Evolutionary conservation across 148 eudicot species (phyloP).

Genomic region (Heliamphora exappendiculata): DNA sequence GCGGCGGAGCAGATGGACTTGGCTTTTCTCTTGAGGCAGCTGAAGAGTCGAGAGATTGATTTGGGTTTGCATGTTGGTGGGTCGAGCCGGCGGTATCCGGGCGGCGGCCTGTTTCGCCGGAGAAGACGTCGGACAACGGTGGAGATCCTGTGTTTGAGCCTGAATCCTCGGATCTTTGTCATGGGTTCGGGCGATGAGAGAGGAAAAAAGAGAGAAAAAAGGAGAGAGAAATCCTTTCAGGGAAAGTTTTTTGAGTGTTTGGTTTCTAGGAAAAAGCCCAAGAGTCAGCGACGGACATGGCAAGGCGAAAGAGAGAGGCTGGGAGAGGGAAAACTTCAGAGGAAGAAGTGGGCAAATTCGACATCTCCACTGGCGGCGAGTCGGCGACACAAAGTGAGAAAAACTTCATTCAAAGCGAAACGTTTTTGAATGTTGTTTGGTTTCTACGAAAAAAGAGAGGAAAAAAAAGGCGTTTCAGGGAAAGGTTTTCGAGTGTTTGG

Average conservation of each 20-base stretch:
- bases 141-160: constrained; percentile 31
- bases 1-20: constrained; percentile 26
- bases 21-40: constrained; percentile 28
- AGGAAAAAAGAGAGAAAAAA: constrained; percentile 10
- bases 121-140: constrained; percentile 25
- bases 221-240: neutral
- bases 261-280: constrained; percentile 34
- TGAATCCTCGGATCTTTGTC: constrained; percentile 29
- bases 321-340: constrained; percentile 29
- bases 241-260: too few relatives aligned
- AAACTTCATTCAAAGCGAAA: too few relatives aligned
- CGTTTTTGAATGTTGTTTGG: too few relatives aligned
- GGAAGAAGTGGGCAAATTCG: constrained; percentile 29
- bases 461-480: neutral
- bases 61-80: constrained; percentile 2
- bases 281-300: constrained; percentile 30
- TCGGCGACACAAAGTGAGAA: too few relatives aligned
- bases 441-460: too few relatives aligned
- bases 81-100: constrained; percentile 24
- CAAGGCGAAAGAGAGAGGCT: constrained; percentile 21
- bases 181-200: constrained; percentile 9
- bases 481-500: too few relatives aligned
- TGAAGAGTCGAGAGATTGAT: constrained; percentile 26
- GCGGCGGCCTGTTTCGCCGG: constrained; percentile 12
- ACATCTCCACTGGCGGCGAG: too few relatives aligned